Evolutionary conservation across 2,329 filamentous ascomycete species (phyloP), one percentile per base, ranked within the genome.

Genomic region (Hypoxylon sp.): DNA sequence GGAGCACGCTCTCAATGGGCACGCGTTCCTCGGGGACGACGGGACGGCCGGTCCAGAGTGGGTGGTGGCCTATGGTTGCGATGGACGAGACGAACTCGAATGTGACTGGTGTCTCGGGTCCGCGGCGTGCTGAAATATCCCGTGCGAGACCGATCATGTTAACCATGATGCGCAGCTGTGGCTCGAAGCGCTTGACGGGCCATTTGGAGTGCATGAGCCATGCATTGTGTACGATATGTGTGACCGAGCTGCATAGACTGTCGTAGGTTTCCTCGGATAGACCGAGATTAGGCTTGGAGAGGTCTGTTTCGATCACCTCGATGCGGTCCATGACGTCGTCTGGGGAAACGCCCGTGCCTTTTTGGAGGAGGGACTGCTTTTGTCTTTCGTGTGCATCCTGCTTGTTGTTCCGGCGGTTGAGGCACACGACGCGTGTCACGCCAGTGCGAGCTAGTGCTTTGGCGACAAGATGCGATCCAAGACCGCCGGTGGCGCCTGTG

Each of bases 181-280:
- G 53, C 62, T 83, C 80, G 61, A 83, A 84, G 0, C 70, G 76
- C 0, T 59, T 50, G 0, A 85, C 1, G 0, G 80, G 72, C 1
- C 82, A 75, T 47, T 75, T 83, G 6, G 72, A 72, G 54, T 76
- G 82, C 83, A 87, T 86, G 0, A 80, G 81, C 83, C 84, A 87
- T 0, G 84, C 85, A 44, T 83, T 85, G 73, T 87, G 84, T 15
- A 85, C 60, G 39, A 88, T 81, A 62, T 86, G 82, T 0, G 85
- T 87, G 6, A 82, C 82, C 2, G 50, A 70, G 0, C 66, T 15
- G 0, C 75, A 71, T 0, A 87, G 76, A 0, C 56, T 19, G 0
- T 73, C 32, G 67, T 87, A 86, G 1, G 78, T 73, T 2, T 70
- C 42, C 0, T 65, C n/a, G 0, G 75, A 19, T 0, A 88, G 77